Conservation (phyloP, 208 protist genomes). For the Leishmania tropica region DNA sequence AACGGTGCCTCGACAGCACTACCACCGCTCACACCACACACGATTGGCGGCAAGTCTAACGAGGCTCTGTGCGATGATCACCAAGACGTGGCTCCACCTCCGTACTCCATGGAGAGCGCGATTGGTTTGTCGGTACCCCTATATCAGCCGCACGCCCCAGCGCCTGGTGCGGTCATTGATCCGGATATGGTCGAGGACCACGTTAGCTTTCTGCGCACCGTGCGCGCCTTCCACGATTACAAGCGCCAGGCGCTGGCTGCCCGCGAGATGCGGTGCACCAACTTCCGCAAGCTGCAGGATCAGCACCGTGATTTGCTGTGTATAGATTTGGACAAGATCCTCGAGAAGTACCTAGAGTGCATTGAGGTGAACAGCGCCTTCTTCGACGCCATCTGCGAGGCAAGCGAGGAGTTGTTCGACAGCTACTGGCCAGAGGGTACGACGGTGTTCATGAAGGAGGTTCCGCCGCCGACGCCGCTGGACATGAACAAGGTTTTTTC, state of each 20-base stretch:
- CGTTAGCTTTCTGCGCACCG: conserved; percentile 86
- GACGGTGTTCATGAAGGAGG: conserved; percentile 59
- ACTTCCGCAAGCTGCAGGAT: conserved; percentile 83
- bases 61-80: conserved; percentile 36
- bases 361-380: conserved; percentile 85
- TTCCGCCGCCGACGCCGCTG: conserved; percentile 79
- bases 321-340: conserved; percentile 82
- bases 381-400: conserved; percentile 84
- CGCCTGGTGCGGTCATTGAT: conserved; percentile 33
- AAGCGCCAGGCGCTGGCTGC: conserved; percentile 66
- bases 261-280: conserved; percentile 72
- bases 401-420: conserved; percentile 83
- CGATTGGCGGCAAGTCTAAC: conserved; percentile 12
- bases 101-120: conserved; percentile 36
- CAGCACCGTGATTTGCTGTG: conserved; percentile 71
- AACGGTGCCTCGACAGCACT: not conserved
- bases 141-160: conserved; percentile 38
- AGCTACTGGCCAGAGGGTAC: conserved; percentile 91
- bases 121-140: conserved; percentile 11
- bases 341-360: conserved; percentile 72
- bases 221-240: conserved; percentile 81
- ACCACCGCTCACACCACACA: not conserved
- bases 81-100: conserved; percentile 38
- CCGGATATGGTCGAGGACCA: conserved; percentile 88
- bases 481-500: conserved; percentile 96